Evolutionary conservation across 2,329 filamentous ascomycete genomes (phyloP).

Genomic region (Penicillium sp.): DNA sequence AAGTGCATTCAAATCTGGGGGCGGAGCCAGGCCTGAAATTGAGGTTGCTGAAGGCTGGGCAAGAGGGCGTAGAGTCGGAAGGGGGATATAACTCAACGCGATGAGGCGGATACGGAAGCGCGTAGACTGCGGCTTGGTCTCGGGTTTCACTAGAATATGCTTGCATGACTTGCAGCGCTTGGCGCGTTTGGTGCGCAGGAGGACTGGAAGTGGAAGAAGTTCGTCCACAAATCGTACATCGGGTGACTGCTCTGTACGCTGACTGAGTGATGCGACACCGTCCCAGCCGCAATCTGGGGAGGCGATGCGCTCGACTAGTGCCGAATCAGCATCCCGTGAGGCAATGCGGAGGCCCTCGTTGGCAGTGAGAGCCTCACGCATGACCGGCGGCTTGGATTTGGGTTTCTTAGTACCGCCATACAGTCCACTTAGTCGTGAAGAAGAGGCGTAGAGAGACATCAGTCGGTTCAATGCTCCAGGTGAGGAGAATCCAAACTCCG

Average conservation of each 20-base stretch:
- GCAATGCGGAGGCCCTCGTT: conserved; percentile 74
- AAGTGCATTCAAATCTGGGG: conserved; percentile 54
- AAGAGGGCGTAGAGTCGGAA: conserved; percentile 69
- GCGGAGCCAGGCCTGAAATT: conserved; percentile 27
- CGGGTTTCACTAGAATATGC: conserved; percentile 93
- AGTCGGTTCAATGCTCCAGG: conserved; percentile 84
- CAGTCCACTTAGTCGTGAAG: conserved; percentile 60
- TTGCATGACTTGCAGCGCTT: conserved; percentile 92
- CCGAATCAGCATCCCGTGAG: conserved; percentile 64
- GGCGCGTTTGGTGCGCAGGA: conserved; percentile 88
- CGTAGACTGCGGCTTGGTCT: conserved; percentile 85
- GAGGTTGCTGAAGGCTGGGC: conserved; percentile 48
- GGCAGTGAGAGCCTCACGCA: conserved; percentile 77
- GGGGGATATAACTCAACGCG: conserved; percentile 85
- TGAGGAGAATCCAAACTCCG: conserved; percentile 64
- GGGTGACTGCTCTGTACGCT: conserved; percentile 58
- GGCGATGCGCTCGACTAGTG: conserved; percentile 65
- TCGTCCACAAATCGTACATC: conserved; percentile 70
- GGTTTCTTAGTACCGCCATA: conserved; percentile 65
- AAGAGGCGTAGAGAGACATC: conserved; percentile 82
- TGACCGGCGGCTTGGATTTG: conserved; percentile 70
- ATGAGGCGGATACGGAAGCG: conserved; percentile 92
- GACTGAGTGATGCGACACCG: conserved; percentile 62
- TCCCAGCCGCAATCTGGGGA: conserved; percentile 64
- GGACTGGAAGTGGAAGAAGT: conserved; percentile 79